Evolutionary conservation across 305 asterid species (phyloP).

Genomic region (Fraxinus sp.): DNA sequence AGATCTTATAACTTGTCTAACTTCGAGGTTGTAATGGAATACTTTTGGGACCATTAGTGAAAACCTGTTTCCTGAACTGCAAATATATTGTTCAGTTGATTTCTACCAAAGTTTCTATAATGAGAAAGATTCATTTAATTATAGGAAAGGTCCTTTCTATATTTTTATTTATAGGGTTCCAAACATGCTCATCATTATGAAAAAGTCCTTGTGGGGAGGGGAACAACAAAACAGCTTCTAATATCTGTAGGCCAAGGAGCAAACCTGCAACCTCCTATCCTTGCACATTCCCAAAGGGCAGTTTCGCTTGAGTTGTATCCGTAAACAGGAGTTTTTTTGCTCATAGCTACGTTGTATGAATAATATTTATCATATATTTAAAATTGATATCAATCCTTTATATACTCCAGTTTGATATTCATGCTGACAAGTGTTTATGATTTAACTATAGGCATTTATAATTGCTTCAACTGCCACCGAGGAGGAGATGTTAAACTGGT

Average conservation of each 20-base stretch:
- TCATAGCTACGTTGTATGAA: not conserved
- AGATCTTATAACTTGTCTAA: not conserved
- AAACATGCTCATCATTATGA: not conserved
- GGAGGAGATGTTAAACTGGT: slow-evolving; percentile 95
- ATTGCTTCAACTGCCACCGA: slow-evolving; percentile 98
- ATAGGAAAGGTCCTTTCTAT: not conserved
- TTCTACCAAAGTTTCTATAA: not conserved
- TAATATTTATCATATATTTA: not conserved
- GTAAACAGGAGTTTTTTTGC: not conserved
- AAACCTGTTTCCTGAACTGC: not conserved
- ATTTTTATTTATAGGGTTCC: not conserved
- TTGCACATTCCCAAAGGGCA: not conserved
- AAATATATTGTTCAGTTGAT: not conserved
- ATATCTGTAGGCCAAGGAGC: no score
- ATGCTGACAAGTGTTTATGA: slow-evolving; percentile 14
- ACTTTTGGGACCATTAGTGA: not conserved
- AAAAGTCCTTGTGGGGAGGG: not conserved
- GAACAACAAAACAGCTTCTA: no score
- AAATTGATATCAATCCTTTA: not conserved
- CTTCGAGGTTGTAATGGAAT: not conserved
- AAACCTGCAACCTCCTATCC: not conserved
- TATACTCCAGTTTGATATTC: not conserved
- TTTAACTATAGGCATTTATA: slow-evolving; percentile 75
- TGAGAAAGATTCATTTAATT: not conserved
- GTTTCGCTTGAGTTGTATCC: not conserved